Conservation (phyloP, 306 rosid species). For the Quercus alba region DNA sequence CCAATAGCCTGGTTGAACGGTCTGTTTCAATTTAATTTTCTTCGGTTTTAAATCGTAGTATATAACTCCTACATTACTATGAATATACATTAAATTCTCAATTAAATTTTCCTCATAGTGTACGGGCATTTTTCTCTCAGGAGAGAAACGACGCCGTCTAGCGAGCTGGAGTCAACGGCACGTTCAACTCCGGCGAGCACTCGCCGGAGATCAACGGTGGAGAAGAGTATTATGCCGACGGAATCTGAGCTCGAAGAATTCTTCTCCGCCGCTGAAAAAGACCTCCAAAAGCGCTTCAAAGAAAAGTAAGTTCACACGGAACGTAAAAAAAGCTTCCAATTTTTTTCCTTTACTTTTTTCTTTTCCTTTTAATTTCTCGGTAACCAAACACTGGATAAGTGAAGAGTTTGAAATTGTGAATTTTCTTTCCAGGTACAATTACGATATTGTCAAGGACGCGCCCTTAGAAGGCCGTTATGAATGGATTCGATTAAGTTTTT, state of each 20-base stretch:
- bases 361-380: slow-evolving; percentile 1
- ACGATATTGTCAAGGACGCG: slow-evolving; percentile 61
- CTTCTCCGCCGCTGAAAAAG: slow-evolving; percentile 64
- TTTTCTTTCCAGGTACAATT: slow-evolving; percentile 64
- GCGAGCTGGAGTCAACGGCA: slow-evolving; percentile 34
- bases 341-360: not conserved
- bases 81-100: not conserved
- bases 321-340: too few relatives aligned
- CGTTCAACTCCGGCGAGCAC: slow-evolving; percentile 37
- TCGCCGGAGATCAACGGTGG: slow-evolving; percentile 20
- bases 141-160: slow-evolving; percentile 59
- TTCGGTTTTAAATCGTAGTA: slow-evolving; percentile 6
- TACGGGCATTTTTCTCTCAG: slow-evolving; percentile 31
- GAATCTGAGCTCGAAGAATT: slow-evolving; percentile 64
- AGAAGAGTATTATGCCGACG: slow-evolving; percentile 52
- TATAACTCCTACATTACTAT: not conserved
- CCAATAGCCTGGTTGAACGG: too few relatives aligned
- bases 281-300: slow-evolving; percentile 49
- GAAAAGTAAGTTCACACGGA: slow-evolving; percentile 49
- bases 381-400: slow-evolving; percentile 5
- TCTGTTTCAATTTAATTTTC: slow-evolving; percentile 9
- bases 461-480: slow-evolving; percentile 89
- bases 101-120: slow-evolving; percentile 7
- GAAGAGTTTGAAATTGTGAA: slow-evolving; percentile 3
- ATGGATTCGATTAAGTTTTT: slow-evolving; percentile 74